phyloP scores from a whole-genome alignment of 768 basidiomycete genomes.

The Kockovaella imperatae region DNA sequence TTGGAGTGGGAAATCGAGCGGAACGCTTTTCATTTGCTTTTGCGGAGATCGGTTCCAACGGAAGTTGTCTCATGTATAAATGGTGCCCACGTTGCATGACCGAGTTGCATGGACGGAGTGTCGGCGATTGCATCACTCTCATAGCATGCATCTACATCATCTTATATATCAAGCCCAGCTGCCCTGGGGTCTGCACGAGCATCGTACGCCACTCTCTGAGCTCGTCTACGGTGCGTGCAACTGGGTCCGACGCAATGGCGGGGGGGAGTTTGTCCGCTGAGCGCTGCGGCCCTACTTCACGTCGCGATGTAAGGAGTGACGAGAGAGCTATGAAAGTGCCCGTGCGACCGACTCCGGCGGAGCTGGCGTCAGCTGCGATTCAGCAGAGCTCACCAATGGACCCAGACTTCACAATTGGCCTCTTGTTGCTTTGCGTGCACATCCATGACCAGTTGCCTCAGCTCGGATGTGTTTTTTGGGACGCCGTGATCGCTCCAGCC shows the following conservation, averaged over 20 bases:
- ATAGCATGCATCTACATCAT: no score
- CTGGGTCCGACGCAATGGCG: conserved; percentile 26
- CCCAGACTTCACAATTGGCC: conserved; percentile 35
- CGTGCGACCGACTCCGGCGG: conserved; percentile 44
- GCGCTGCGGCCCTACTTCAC: neutral
- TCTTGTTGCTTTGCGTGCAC: conserved; percentile 12
- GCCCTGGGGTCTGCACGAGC: conserved; percentile 34
- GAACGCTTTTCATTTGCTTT: no score
- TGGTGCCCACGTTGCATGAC: no score
- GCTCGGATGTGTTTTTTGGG: conserved; percentile 19
- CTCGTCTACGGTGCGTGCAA: conserved; percentile 35
- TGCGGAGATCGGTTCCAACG: no score
- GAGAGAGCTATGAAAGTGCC: conserved; percentile 44
- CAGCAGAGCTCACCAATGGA: conserved; percentile 36
- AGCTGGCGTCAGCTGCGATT: conserved; percentile 21
- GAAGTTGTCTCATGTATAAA: no score
- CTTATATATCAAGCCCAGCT: conserved; percentile 35
- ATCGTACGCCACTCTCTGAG: conserved; percentile 37
- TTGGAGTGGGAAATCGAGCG: no score
- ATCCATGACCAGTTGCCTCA: conserved; percentile 19
- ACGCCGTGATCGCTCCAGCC: conserved; percentile 44
- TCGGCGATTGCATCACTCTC: no score
- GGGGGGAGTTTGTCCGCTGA: neutral
- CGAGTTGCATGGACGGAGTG: no score
- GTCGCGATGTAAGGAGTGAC: conserved; percentile 24